A percentile compares a stretch with the other conserved stretches of the same genome.
These are phyloP conservation scores for Kwoniella heveanensis DNA, from an alignment of 768 basidiomycete species.

Conservation along the genomic window DNA sequence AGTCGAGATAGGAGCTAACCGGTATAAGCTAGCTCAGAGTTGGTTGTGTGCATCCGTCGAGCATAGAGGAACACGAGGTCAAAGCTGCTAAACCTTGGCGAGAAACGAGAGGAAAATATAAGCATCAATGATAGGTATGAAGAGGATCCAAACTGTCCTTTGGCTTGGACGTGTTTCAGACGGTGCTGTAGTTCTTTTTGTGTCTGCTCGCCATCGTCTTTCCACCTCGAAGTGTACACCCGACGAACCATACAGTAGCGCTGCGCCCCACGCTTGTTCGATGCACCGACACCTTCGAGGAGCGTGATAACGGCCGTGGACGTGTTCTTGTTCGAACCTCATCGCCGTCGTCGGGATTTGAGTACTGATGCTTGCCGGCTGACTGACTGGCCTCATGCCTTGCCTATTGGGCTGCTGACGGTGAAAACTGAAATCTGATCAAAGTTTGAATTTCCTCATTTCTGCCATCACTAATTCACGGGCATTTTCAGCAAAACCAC, in stretches of 20 bases:
- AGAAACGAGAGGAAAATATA: too few relatives aligned
- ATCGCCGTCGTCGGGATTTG: background rate
- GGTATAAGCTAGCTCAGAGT: background rate
- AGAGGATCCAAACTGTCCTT: background rate
- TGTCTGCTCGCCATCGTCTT: background rate
- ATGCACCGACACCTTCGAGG: background rate
- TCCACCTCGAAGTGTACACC: background rate
- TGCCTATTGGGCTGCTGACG: background rate
- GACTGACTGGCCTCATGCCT: background rate
- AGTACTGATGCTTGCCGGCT: background rate
- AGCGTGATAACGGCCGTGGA: background rate
- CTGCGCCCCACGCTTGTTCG: background rate
- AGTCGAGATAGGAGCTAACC: conserved; percentile 1
- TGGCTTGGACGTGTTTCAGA: background rate
- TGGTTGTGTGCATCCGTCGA: background rate
- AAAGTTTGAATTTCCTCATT: background rate
- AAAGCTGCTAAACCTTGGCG: background rate
- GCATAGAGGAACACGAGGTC: background rate
- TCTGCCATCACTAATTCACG: background rate
- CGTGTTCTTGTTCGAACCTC: background rate
- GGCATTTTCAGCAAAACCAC: background rate
- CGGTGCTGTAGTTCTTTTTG: background rate
- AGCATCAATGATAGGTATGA: background rate
- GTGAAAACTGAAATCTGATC: background rate
- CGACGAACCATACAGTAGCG: background rate